Evolutionary conservation across 768 basidiomycete genomes (phyloP), one percentile per base, ranked within the genome.

Genomic region (Hygrophorus russula): DNA sequence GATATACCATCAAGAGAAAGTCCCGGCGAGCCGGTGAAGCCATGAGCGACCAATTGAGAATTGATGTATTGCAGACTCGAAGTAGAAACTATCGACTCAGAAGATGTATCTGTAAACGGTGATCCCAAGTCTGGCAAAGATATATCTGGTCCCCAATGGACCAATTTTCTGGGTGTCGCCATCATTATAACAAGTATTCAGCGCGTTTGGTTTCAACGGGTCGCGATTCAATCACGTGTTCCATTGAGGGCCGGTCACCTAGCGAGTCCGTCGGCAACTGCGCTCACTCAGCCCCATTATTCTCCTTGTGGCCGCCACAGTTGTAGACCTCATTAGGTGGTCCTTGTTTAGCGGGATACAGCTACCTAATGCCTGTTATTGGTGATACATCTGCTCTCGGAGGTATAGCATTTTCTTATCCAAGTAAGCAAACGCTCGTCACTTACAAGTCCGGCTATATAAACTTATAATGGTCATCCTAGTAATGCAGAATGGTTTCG

Each of bases 41-140:
- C 89, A 63, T 91, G 88, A 2, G 88, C 80, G 38, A 86, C 61
- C 5, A 92, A 73, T 51, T 92, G 89, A 14, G 80, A 66, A 55
- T 89, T 91, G 55, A 90, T 70, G 55, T 84, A 89, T 45, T 87
- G 80, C 18, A 87, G 58, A 46, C 73, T 82, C 3, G 82, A 82
- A 5, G 75, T 65, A 17, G 73, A 74, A 20, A 67, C 58, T 36
- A 68, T 62, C 0, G 70, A 71, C 1, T 69, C 69, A 3, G 69
- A 59, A 4, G 74, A 71, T 15, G 66, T 58, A 17, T 69, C 62
- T 42, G 67, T 65, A 35, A 63, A 63, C 6, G 71, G 63, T 14
- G 74, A 75, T 28, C 59, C 62, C 41, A 71, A 57, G 24, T 56
- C 53, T 13, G 62, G 63, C n/a, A 69, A 42, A 0, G 74, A 75